phyloP scores from a whole-genome alignment of 2,329 filamentous ascomycete genomes.

The Trichoderma brevicompactum region DNA sequence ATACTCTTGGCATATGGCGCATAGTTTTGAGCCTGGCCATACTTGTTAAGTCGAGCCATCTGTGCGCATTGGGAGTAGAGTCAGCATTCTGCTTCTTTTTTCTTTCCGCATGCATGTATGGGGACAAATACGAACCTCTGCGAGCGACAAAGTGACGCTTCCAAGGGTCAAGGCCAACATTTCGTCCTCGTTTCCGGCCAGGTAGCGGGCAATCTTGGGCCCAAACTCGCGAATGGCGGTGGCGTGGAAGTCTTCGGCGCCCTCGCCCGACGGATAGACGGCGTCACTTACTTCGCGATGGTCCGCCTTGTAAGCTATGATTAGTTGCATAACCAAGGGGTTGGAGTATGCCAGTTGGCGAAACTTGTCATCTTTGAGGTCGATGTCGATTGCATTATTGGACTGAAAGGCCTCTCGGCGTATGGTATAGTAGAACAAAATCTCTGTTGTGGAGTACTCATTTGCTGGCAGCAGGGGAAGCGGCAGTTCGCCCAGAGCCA shows the following conservation, averaged over 20 bases:
- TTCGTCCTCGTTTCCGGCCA: conserved; percentile 41
- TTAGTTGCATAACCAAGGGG: conserved; percentile 51
- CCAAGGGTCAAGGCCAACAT: conserved; percentile 49
- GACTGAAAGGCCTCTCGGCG: conserved; percentile 49
- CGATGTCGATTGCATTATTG: conserved; percentile 37
- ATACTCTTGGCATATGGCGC: conserved; percentile 50
- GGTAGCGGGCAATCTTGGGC: conserved; percentile 42
- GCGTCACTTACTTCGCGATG: conserved; percentile 44
- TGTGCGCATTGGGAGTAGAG: background rate
- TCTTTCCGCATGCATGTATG: too few relatives aligned
- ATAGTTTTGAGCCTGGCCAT: conserved; percentile 53
- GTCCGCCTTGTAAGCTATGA: conserved; percentile 51
- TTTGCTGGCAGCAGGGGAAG: conserved; percentile 40
- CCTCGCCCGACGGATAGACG: conserved; percentile 35
- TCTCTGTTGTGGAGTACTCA: conserved; percentile 47
- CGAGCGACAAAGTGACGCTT: conserved; percentile 52
- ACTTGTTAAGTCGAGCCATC: conserved; percentile 50
- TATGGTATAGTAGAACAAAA: conserved; percentile 51
- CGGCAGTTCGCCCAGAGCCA: conserved; percentile 30
- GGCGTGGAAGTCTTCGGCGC: conserved; percentile 45
- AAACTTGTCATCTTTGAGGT: conserved; percentile 52
- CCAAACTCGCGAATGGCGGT: conserved; percentile 45
- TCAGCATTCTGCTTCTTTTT: too few relatives aligned
- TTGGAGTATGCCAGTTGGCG: conserved; percentile 52
- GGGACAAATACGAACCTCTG: conserved; percentile 44